Conservation (phyloP, 371 early-diverging fungal species). For the Zychaea mexicana region DNA sequence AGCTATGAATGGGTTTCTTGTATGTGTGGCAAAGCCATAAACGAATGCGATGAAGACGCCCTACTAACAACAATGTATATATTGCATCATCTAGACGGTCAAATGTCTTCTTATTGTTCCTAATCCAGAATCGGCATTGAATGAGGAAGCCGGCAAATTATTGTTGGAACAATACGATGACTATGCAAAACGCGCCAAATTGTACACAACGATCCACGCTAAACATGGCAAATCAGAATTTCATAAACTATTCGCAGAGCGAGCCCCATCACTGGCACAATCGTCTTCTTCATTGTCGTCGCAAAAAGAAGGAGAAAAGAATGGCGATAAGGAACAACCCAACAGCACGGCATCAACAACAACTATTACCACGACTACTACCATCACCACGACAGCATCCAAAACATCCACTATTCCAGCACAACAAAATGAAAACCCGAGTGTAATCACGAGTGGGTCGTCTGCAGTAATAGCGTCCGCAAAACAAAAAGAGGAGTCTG, state of each 20-base stretch:
- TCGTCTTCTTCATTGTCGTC: neutral
- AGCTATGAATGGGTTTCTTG: too few relatives aligned
- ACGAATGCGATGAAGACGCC: too few relatives aligned
- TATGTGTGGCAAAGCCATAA: too few relatives aligned
- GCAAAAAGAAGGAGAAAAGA: too few relatives aligned
- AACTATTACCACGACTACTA: too few relatives aligned
- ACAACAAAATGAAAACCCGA: neutral
- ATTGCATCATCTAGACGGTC: slow-evolving; percentile 59
- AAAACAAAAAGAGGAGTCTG: neutral
- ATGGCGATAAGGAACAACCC: neutral
- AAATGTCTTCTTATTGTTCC: slow-evolving; percentile 92
- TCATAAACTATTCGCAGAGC: slow-evolving; percentile 13
- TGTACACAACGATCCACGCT: slow-evolving; percentile 85
- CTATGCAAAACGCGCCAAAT: slow-evolving; percentile 74
- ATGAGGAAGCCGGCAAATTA: slow-evolving; percentile 89
- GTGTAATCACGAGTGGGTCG: neutral
- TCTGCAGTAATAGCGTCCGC: neutral
- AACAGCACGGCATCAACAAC: neutral
- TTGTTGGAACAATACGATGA: slow-evolving; percentile 86
- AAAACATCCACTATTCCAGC: neutral
- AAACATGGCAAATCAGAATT: slow-evolving; percentile 34
- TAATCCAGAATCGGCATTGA: slow-evolving; percentile 91
- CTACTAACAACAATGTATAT: too few relatives aligned
- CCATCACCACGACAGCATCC: neutral
- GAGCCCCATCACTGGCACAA: neutral